phyloP scores from a whole-genome alignment of 345 rosid genomes.

The Salix caprea region DNA sequence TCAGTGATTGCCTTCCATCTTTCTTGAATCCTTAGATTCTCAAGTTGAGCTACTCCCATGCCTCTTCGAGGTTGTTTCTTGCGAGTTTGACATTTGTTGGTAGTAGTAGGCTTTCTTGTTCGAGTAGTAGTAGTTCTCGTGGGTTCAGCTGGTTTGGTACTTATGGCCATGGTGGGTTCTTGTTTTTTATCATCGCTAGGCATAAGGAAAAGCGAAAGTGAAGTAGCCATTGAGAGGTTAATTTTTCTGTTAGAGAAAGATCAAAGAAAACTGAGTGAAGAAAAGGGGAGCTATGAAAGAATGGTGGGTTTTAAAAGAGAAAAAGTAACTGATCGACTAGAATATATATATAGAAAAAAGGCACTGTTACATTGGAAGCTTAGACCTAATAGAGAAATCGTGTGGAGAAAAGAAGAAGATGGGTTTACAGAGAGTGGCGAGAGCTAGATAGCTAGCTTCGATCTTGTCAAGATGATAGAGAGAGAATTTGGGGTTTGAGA shows the following conservation, averaged over 20 bases:
- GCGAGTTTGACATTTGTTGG: conserved; percentile 20
- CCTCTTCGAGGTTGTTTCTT: conserved; percentile 64
- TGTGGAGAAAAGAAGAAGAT: neutral
- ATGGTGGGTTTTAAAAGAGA: neutral
- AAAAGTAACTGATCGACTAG: neutral
- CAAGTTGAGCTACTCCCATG: conserved; percentile 79
- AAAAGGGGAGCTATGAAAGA: neutral
- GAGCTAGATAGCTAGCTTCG: neutral
- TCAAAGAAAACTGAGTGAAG: too few relatives aligned
- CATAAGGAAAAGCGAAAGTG: conserved; percentile 6
- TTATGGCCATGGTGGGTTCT: conserved; percentile 11
- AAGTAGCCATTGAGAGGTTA: conserved; percentile 8
- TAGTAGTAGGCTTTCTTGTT: conserved; percentile 1
- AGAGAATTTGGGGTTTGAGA: neutral
- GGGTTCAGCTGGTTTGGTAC: neutral
- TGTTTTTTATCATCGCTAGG: neutral
- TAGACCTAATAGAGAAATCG: neutral
- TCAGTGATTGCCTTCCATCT: conserved; percentile 34
- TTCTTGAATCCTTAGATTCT: conserved; percentile 42
- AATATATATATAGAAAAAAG: neutral
- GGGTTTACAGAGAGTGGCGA: neutral
- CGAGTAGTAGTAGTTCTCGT: neutral
- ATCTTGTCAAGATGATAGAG: neutral
- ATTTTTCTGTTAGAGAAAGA: neutral
- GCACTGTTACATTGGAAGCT: neutral